Conservation (phyloP, 108 stramenopile genomes). For the Fragilariopsis cylindrus region DNA sequence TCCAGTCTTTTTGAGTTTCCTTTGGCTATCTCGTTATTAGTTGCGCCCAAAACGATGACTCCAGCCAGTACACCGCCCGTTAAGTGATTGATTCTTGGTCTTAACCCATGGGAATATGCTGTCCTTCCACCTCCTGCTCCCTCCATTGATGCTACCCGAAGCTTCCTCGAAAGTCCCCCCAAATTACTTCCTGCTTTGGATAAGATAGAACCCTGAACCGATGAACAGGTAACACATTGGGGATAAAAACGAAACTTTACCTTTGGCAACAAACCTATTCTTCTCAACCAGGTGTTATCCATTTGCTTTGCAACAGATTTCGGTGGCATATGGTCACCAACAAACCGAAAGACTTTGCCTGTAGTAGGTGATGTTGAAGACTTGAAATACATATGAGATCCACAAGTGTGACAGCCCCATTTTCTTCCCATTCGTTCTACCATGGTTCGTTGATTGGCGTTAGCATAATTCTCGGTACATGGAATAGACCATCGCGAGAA, state of each 20-base stretch:
- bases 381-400: constrained; percentile 45
- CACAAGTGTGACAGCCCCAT: constrained; percentile 89
- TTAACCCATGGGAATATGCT: constrained; percentile 65
- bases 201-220: constrained; percentile 70
- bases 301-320: constrained; percentile 67
- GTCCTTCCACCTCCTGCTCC: constrained; percentile 64
- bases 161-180: background rate
- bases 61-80: constrained; percentile 70
- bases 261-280: constrained; percentile 23
- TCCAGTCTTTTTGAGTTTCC: constrained; percentile 11
- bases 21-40: constrained; percentile 1
- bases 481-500: constrained; percentile 70
- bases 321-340: constrained; percentile 92
- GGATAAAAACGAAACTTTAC: constrained; percentile 83
- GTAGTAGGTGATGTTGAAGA: constrained; percentile 1
- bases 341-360: constrained; percentile 38
- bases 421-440: constrained; percentile 62
- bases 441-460: constrained; percentile 46
- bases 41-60: constrained; percentile 1
- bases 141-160: constrained; percentile 37
- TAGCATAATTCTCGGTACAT: constrained; percentile 69
- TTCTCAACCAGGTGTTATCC: constrained; percentile 58
- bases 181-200: constrained; percentile 45
- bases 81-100: constrained; percentile 64
- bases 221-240: constrained; percentile 76